These are phyloP conservation scores for Globisporangium nagaii DNA, from an alignment of 352 stramenopile species.

Conservation along the genomic window DNA sequence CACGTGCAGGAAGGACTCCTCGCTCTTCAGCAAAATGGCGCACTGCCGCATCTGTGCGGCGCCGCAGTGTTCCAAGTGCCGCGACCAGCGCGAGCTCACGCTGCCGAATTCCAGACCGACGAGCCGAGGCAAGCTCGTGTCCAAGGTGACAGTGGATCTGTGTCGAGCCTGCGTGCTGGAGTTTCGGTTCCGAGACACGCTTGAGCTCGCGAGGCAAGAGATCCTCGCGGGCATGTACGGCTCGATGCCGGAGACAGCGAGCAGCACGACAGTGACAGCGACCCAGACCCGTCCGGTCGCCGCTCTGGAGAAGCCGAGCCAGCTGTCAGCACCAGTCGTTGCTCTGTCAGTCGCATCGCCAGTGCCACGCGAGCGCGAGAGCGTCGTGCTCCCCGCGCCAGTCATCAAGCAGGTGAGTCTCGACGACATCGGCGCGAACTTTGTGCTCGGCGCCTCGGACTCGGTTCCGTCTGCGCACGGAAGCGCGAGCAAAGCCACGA, in stretches of 20 bases:
- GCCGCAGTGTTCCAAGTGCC: slow-evolving; percentile 10
- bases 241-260: not conserved
- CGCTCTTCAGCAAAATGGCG: not conserved
- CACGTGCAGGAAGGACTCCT: slow-evolving; percentile 2
- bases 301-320: not conserved
- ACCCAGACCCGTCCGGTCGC: not conserved
- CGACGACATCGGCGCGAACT: not conserved
- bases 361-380: not conserved
- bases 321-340: too few relatives aligned
- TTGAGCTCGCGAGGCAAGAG: slow-evolving; percentile 6
- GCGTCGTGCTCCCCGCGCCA: not conserved
- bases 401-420: not conserved
- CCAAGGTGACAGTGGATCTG: not conserved
- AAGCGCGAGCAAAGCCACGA: not conserved
- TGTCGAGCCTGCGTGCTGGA: not conserved
- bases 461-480: too few relatives aligned
- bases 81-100: slow-evolving; percentile 1
- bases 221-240: slow-evolving; percentile 5
- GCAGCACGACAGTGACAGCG: too few relatives aligned
- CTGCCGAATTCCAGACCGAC: not conserved
- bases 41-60: slow-evolving; percentile 4
- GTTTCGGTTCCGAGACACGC: not conserved
- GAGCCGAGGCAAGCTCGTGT: not conserved
- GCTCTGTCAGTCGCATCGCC: not conserved
- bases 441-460: not conserved